Conservation (phyloP, 2,329 filamentous ascomycete genomes). For the Ceratocystis colombiana region DNA sequence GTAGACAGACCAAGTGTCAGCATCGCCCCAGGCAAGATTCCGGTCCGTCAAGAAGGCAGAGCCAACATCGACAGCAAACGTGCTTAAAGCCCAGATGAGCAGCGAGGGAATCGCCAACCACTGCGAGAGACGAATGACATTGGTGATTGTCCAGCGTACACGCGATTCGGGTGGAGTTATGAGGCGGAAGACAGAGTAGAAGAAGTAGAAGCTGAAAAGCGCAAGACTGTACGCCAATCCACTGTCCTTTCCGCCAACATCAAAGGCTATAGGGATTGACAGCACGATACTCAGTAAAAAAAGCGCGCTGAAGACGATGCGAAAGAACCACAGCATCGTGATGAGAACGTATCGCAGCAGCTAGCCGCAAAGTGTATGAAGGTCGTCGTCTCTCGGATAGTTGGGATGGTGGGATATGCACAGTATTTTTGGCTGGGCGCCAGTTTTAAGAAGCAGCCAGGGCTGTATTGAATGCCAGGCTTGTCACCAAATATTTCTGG, state of each 20-base stretch:
- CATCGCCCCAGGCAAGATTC: conserved; percentile 51
- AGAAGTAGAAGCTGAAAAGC: conserved; percentile 80
- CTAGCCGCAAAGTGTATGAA: background rate
- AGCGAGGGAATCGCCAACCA: conserved; percentile 77
- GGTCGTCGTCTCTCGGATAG: background rate
- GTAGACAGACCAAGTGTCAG: conserved; percentile 68
- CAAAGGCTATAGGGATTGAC: conserved; percentile 92
- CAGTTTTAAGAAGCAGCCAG: background rate
- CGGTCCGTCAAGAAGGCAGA: conserved; percentile 69
- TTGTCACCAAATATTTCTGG: background rate
- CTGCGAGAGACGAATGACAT: conserved; percentile 64
- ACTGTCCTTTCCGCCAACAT: conserved; percentile 90
- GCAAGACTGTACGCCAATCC: conserved; percentile 88
- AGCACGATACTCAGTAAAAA: conserved; percentile 90
- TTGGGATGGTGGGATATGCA: background rate
- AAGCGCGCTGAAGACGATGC: conserved; percentile 65
- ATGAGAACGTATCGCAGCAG: background rate
- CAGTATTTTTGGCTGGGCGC: background rate
- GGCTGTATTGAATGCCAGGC: background rate
- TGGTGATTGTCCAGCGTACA: conserved; percentile 60
- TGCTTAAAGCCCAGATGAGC: conserved; percentile 89
- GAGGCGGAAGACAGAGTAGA: conserved; percentile 72
- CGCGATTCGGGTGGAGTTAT: conserved; percentile 69
- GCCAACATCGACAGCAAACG: conserved; percentile 83
- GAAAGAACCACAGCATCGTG: conserved; percentile 73